Conservation (phyloP, 768 basidiomycete genomes). For the Naganishia onofrii region DNA sequence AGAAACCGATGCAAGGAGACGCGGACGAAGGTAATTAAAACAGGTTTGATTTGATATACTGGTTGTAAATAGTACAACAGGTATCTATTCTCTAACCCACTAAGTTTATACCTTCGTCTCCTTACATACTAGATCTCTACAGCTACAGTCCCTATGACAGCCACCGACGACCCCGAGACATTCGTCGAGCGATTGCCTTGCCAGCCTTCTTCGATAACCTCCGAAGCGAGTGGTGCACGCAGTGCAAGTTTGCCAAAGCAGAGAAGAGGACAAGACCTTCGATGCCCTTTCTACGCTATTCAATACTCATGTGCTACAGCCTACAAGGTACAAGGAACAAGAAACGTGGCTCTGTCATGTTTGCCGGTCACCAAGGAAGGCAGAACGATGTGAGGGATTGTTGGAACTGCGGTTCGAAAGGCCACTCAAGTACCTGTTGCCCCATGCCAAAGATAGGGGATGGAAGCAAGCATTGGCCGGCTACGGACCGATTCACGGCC, state of each 20-base stretch:
- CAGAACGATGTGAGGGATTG: slow-evolving; percentile 1
- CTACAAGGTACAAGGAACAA: slow-evolving; percentile 10
- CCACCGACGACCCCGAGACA: slow-evolving; percentile 15
- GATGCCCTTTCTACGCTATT: slow-evolving; percentile 3
- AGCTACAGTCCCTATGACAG: slow-evolving; percentile 14
- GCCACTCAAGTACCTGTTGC: slow-evolving; percentile 12
- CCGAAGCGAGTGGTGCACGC: slow-evolving; percentile 23
- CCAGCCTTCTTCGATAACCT: slow-evolving; percentile 1
- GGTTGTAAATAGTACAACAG: no score
- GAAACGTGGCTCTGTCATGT: not conserved
- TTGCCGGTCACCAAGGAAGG: slow-evolving; percentile 18
- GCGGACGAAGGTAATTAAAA: no score
- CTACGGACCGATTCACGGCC: slow-evolving; percentile 10
- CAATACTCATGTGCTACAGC: slow-evolving; percentile 16
- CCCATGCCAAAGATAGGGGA: slow-evolving; percentile 9
- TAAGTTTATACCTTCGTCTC: no score
- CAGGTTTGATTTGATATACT: no score
- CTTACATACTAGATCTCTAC: no score
- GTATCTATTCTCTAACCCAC: no score
- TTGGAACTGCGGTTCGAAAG: slow-evolving; percentile 20
- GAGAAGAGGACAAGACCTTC: slow-evolving; percentile 10
- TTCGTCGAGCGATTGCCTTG: slow-evolving; percentile 19
- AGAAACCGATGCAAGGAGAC: no score
- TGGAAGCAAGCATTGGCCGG: slow-evolving; percentile 5
- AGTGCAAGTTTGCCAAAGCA: not conserved